Percentiles rank a stretch among this genome's conserved stretches.
Conservation (phyloP, 441 rosid genomes). For the Pelargonium citronellum region DNA sequence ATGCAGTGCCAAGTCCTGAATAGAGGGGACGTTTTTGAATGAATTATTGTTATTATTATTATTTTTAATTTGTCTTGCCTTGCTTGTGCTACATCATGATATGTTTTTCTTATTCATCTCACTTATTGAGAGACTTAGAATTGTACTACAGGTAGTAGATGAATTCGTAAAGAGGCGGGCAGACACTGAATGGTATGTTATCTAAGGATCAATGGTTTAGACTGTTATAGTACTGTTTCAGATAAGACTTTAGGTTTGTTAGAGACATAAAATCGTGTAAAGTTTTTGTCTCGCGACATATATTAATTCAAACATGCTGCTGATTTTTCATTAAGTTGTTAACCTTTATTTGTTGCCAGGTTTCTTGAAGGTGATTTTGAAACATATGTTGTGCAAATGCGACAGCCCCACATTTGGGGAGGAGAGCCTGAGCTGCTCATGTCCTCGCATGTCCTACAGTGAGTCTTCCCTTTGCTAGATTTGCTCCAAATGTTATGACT, state of each 20-base stretch:
- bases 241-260: neutral
- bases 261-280: neutral
- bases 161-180: conserved; percentile 59
- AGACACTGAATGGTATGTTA: conserved; percentile 59
- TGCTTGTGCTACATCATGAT: neutral
- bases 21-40: neutral
- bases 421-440: conserved; percentile 76
- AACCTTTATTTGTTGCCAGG: conserved; percentile 30
- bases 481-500: neutral
- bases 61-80: neutral
- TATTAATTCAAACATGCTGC: neutral
- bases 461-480: conserved; percentile 17
- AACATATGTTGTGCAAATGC: conserved; percentile 44
- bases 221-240: neutral
- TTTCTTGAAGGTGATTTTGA: conserved; percentile 65
- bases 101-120: neutral
- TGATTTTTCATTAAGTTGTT: conserved; percentile 6
- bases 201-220: conserved; percentile 11
- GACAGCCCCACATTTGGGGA: conserved; percentile 69
- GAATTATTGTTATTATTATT: neutral
- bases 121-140: conserved; percentile 5
- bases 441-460: conserved; percentile 64
- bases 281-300: neutral
- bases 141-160: conserved; percentile 52
- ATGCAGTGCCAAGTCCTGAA: neutral